Evolutionary conservation across 305 asterid genomes (phyloP), one percentile per base, ranked within the genome.

Genomic region (Plantago coronopus): DNA sequence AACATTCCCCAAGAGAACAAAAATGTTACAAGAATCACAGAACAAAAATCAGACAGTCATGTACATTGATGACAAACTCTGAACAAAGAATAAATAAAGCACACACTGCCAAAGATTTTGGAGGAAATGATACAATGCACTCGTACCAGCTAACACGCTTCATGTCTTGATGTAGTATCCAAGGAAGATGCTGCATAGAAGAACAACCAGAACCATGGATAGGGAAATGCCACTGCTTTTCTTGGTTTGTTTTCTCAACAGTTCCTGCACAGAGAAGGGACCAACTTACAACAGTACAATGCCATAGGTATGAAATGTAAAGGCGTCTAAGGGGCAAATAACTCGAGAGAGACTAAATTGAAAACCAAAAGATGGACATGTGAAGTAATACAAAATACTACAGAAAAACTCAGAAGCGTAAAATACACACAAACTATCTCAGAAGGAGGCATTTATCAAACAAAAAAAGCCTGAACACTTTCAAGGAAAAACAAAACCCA

Each of bases 151-250:
- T 5, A 16, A 40, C 18, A 7, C 0, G 9, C 40, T 54, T 43
- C 17, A 62, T 34, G 18, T 55, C 54, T 64, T 72, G 78, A 83
- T 64, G 48, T 75, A 71, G 75, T 80, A 86, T 51, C 95, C 95
- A 15, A 76, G 59, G 70, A 80, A 63, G 46, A 86, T 54, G 62
- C 95, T 90, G 1, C 82, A 7, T 51, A 86, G 48, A 19, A 88
- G 67, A 58, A 84, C 72, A 38, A 81, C 38, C 18, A 83, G 58
- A 49, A 80, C 62, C 18, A 75, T 65, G 1, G 59, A 48, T 18
- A 76, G 19, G 54, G 93, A 83, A 59, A 74, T 55, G 18, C 76
- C 76, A 22, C 73, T 69, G 54, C 67, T 79, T 72, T 70, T 70
- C 72, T 71, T 62, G 38, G 45, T 68, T 59, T 73, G 84, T 61